Percentiles rank a stretch among this genome's conserved stretches.
phyloP scores from a whole-genome alignment of 768 basidiomycete genomes.

The Lyophyllum semitale region DNA sequence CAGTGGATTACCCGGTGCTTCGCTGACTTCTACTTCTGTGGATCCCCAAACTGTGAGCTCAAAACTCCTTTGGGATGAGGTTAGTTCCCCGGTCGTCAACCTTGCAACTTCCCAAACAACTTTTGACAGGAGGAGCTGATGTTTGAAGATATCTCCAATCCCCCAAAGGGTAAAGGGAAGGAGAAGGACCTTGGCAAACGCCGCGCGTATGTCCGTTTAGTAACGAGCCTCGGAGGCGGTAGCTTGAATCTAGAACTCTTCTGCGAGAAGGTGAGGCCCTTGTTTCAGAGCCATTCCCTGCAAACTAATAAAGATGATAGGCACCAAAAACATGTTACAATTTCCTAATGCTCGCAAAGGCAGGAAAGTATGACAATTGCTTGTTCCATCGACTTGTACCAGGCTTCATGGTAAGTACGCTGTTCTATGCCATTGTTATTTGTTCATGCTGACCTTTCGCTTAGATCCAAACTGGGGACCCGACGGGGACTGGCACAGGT shows the following conservation, averaged over 20 bases:
- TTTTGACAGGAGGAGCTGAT: constrained; percentile 83
- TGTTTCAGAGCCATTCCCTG: not conserved
- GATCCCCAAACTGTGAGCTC: constrained; percentile 71
- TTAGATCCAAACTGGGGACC: constrained; percentile 97
- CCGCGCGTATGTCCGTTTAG: constrained; percentile 93
- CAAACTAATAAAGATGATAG: constrained; percentile 37
- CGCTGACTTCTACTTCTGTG: constrained; percentile 90
- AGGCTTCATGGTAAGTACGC: constrained; percentile 94
- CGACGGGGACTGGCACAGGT: constrained; percentile 92
- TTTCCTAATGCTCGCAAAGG: constrained; percentile 89
- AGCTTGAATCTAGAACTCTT: constrained; percentile 83
- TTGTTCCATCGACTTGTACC: constrained; percentile 93
- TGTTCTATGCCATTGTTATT: constrained; percentile 10
- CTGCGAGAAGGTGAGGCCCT: constrained; percentile 75
- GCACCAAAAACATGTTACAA: constrained; percentile 99
- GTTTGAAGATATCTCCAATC: constrained; percentile 91
- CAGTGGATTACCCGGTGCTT: constrained; percentile 87
- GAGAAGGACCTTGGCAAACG: constrained; percentile 91
- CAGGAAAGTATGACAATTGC: constrained; percentile 88
- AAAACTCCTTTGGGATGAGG: constrained; percentile 94
- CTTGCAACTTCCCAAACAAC: not conserved
- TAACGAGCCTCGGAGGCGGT: constrained; percentile 87
- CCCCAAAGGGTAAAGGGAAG: constrained; percentile 83
- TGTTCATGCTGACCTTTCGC: constrained; percentile 1
- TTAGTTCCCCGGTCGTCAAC: constrained; percentile 24